Evolutionary conservation across 495 filamentous ascomycete genomes (phyloP).

Genomic region (Zalerion maritima): DNA sequence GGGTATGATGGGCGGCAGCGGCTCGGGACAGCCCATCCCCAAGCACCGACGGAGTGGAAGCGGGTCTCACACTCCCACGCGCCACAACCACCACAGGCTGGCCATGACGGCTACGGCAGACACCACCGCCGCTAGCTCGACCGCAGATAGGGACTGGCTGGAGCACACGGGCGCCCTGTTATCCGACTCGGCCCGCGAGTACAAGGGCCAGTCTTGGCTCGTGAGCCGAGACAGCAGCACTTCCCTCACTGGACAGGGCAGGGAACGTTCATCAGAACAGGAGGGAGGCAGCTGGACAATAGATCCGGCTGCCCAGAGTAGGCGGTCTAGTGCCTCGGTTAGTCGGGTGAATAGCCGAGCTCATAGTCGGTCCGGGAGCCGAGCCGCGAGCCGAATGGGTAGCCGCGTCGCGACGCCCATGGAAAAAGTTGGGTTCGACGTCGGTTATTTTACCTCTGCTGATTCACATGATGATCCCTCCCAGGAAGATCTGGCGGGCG

Average conservation of each 20-base stretch:
- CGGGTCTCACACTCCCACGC: too few relatives aligned
- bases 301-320: too few relatives aligned
- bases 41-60: constrained; percentile 10
- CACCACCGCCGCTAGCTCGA: constrained; percentile 8
- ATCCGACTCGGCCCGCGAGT: constrained; percentile 54
- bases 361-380: constrained; percentile 27
- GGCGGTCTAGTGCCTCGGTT: constrained; percentile 19
- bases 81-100: too few relatives aligned
- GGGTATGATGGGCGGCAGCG: too few relatives aligned
- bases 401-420: constrained; percentile 22
- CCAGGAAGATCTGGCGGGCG: constrained; percentile 8
- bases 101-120: constrained; percentile 2
- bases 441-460: constrained; percentile 8
- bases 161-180: constrained; percentile 57
- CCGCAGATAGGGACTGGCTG: constrained; percentile 55
- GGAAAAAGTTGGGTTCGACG: constrained; percentile 15
- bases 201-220: constrained; percentile 71
- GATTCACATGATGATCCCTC: constrained; percentile 1
- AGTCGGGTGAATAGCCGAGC: constrained; percentile 17
- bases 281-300: constrained; percentile 22
- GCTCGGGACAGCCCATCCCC: constrained; percentile 8
- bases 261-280: constrained; percentile 29
- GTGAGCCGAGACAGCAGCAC: constrained; percentile 57
- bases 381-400: constrained; percentile 27
- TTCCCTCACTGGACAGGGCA: constrained; percentile 39